A percentile compares a stretch with the other conserved stretches of the same genome.
Conservation (phyloP, 1,284 basidiomycete genomes). For the Sanghuangporus weigelae region DNA sequence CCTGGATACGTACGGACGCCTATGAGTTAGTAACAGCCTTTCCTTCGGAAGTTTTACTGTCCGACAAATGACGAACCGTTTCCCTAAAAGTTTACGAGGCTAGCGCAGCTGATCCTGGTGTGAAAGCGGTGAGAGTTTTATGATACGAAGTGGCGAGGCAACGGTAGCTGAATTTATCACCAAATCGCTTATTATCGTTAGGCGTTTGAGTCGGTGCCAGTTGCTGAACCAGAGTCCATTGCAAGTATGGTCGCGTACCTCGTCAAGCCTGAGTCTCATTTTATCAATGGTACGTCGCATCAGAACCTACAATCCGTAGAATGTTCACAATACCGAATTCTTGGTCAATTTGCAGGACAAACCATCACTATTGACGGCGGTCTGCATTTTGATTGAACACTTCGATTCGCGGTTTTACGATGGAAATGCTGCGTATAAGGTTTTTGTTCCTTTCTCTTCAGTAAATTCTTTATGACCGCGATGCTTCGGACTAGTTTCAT, state of each 20-base stretch:
- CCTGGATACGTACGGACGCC: conserved; percentile 10
- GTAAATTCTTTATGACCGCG: neutral
- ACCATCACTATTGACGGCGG: neutral
- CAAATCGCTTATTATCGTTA: neutral
- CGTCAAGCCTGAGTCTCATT: conserved; percentile 9
- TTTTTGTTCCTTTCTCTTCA: neutral
- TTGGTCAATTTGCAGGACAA: neutral
- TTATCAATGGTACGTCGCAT: neutral
- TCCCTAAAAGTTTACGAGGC: neutral
- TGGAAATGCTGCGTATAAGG: too few relatives aligned
- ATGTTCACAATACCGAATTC: neutral
- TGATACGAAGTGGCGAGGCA: neutral
- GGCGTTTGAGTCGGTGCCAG: neutral
- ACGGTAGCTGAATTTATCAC: neutral
- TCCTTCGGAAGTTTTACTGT: neutral
- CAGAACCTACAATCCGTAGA: neutral
- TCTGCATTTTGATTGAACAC: neutral
- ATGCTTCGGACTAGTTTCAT: neutral
- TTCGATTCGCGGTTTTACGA: too few relatives aligned
- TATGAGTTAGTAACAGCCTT: conserved; percentile 2
- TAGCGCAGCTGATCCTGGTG: neutral
- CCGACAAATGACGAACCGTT: neutral
- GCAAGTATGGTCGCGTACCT: conserved; percentile 10
- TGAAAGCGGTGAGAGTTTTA: neutral
- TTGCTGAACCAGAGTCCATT: neutral